Conservation (phyloP, 805 yeast species). For the Kluyveromyces siamensis region DNA sequence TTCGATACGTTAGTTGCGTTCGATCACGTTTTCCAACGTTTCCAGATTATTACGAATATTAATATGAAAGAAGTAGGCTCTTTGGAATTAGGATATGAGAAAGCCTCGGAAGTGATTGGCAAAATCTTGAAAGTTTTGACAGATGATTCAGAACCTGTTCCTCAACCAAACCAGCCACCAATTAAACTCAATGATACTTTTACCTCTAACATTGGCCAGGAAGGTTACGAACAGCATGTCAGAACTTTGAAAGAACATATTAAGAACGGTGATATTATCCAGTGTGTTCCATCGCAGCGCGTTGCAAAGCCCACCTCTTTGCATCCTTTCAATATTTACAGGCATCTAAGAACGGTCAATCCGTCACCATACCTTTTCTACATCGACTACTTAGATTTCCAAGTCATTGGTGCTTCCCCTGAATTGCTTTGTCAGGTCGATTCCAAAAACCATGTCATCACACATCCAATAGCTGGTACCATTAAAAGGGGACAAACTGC, state of each 20-base stretch:
- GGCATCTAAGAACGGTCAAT: constrained; percentile 89
- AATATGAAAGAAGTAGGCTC: constrained; percentile 32
- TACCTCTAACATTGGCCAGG: constrained; percentile 85
- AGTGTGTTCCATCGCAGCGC: constrained; percentile 97
- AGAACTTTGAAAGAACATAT: constrained; percentile 68
- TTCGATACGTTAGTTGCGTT: constrained; percentile 85
- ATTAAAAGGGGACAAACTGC: constrained; percentile 81
- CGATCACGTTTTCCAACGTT: constrained; percentile 89
- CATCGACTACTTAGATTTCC: constrained; percentile 85
- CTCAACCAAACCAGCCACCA: constrained; percentile 66
- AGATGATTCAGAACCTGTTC: constrained; percentile 35
- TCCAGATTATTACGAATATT: constrained; percentile 81
- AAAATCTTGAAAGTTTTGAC: constrained; percentile 42
- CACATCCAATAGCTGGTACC: constrained; percentile 98
- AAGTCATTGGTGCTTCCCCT: constrained; percentile 96
- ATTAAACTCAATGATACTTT: constrained; percentile 61
- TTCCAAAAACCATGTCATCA: constrained; percentile 58
- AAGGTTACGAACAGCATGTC: constrained; percentile 86
- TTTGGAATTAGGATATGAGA: constrained; percentile 37
- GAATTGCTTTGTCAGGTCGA: constrained; percentile 85
- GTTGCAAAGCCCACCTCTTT: constrained; percentile 90
- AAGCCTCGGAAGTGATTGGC: constrained; percentile 52
- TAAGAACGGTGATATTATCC: constrained; percentile 86
- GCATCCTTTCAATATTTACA: constrained; percentile 94
- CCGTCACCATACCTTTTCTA: constrained; percentile 97